These are phyloP conservation scores for Umbelopsis ramanniana DNA, from an alignment of 192 early-diverging fungal genomes.

Conservation along the genomic window DNA sequence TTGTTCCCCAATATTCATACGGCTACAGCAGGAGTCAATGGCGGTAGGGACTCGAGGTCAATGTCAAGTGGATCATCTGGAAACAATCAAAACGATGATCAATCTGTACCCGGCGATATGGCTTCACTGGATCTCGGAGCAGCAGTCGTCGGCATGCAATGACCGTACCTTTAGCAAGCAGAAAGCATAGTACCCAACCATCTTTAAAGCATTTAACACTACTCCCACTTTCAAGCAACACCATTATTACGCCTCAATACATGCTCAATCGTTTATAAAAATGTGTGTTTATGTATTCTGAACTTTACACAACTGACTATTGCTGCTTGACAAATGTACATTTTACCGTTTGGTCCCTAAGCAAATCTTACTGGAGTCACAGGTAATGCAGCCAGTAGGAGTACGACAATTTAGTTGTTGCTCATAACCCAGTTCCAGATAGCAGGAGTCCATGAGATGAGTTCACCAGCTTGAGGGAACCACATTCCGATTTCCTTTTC, in stretches of 20 bases:
- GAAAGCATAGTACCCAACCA: background rate
- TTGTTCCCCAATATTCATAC: conserved; percentile 15
- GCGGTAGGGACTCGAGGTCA: background rate
- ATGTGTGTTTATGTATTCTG: too few relatives aligned
- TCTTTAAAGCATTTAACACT: background rate
- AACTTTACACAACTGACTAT: too few relatives aligned
- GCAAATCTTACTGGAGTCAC: too few relatives aligned
- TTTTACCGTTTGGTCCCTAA: too few relatives aligned
- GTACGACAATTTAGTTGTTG: conserved; percentile 58
- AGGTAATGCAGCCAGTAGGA: too few relatives aligned
- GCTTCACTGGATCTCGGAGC: background rate
- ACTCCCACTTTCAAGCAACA: background rate
- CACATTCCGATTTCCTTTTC: conserved; percentile 80
- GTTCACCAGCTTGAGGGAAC: conserved; percentile 68
- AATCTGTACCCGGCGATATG: background rate
- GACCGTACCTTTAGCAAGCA: background rate
- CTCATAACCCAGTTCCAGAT: conserved; percentile 71
- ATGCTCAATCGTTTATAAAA: too few relatives aligned
- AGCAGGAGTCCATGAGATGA: conserved; percentile 61
- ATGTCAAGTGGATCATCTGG: too few relatives aligned
- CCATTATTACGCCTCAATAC: too few relatives aligned
- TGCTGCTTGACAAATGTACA: background rate
- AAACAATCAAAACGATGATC: background rate
- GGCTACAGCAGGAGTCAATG: background rate
- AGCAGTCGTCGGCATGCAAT: background rate